Conservation (phyloP, 371 early-diverging fungal species). For the Apophysomyces variabilis region DNA sequence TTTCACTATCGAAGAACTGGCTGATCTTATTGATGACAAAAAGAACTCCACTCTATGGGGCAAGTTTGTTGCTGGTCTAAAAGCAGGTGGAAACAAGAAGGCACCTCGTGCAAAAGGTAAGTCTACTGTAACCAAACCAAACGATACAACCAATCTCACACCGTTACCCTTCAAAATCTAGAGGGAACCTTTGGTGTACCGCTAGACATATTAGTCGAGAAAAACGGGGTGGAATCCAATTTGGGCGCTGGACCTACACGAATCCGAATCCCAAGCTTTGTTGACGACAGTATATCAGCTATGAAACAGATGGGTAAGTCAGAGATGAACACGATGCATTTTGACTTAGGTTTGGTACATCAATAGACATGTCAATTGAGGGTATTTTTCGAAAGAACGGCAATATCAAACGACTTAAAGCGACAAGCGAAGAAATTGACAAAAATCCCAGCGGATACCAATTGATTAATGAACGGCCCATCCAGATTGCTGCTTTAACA, state of each 20-base stretch:
- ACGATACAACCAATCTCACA: not conserved
- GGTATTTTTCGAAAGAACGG: constrained; percentile 98
- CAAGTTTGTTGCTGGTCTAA: constrained; percentile 70
- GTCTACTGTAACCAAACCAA: not conserved
- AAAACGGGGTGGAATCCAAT: constrained; percentile 81
- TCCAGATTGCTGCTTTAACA: constrained; percentile 92
- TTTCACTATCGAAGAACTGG: constrained; percentile 72
- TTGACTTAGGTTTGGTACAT: constrained; percentile 1
- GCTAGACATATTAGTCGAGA: constrained; percentile 83
- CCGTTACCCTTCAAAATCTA: constrained; percentile 18
- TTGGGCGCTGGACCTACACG: constrained; percentile 80
- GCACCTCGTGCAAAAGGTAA: constrained; percentile 64
- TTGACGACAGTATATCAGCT: constrained; percentile 80
- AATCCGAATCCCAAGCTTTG: constrained; percentile 83
- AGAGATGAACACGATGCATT: not conserved
- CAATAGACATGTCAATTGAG: constrained; percentile 77
- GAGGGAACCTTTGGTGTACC: constrained; percentile 92
- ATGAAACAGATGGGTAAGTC: constrained; percentile 81
- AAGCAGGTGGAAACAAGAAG: constrained; percentile 63
- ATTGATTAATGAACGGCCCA: constrained; percentile 69
- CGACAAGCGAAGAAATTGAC: constrained; percentile 80
- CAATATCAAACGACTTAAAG: constrained; percentile 87
- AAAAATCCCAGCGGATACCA: constrained; percentile 74
- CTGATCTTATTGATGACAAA: constrained; percentile 73
- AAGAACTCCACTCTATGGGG: constrained; percentile 75